Base-by-base conservation (phyloP, 1,284 basidiomycete species). In the Trichosporon sp. region DNA sequence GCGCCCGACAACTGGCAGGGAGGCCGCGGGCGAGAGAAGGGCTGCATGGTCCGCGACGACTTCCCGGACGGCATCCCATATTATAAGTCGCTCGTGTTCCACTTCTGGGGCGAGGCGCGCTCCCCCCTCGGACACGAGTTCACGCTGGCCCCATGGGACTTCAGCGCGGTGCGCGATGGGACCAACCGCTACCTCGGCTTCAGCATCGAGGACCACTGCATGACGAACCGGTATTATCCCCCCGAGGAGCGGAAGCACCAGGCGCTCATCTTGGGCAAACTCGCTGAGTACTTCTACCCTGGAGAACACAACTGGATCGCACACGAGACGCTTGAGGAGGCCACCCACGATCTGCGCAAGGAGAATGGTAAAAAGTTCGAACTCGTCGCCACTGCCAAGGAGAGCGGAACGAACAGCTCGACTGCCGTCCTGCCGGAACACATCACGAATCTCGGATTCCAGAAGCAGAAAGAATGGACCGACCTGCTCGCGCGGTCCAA, bases 201-300 rank as follows among this genome's bases (percentile, higher is more conserved):
- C 71, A 80, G 79, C 54, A 76, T 85, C 70, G 83, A 85, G 68
- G 69, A 71, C 7, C 67, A 76, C 0, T 85, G 85, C 71, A 31
- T 37, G 48, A 19, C 14, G 1, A 68, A 68, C 2, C 11, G 26
- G 14, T 67, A 54, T 38, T 14, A 46, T 19, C 46, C 67, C 6
- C 64, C 38, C 8, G 26, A 26, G n/a, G 38, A 69, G 43, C 78
- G 82, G 11, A 69, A 78, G 16, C 76, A 81, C 65, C 78, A 77
- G 14, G 84, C 76, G 1, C 78, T 83, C 69, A 73, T 84, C 11
- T 73, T 84, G 31, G 81, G 80, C 21, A 85, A 85, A 70, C 40
- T 71, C 4, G 21, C 76, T 4, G 56, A 69, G 6, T 83, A 81
- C 74, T 83, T 85, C 67, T 51, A 73, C 21, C 51, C 64, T 11